Evolutionary conservation across 352 stramenopile species (phyloP).

Genomic region (Pythium biforme): DNA sequence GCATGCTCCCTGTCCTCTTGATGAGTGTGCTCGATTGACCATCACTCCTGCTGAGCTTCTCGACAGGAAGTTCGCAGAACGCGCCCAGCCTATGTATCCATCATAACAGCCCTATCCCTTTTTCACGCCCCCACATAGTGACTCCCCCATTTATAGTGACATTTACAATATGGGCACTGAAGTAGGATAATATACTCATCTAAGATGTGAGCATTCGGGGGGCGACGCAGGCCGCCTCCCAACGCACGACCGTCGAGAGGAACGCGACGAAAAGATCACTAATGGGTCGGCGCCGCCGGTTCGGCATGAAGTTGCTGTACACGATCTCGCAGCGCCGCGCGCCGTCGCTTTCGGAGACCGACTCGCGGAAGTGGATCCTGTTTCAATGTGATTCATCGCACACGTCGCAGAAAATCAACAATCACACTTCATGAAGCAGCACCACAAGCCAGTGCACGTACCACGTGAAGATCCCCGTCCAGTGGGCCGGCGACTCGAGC

Average conservation of each 20-base stretch:
- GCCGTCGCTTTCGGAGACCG: background rate
- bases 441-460: background rate
- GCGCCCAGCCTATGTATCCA: background rate
- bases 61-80: background rate
- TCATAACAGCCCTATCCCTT: background rate
- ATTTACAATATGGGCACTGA: background rate
- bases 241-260: constrained; percentile 60
- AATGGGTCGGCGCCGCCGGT: constrained; percentile 29
- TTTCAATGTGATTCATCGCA: background rate
- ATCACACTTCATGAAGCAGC: background rate
- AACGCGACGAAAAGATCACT: constrained; percentile 54
- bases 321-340: constrained; percentile 15
- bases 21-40: constrained; percentile 6
- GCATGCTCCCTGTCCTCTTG: background rate
- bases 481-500: constrained; percentile 9
- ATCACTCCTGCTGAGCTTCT: constrained; percentile 10
- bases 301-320: constrained; percentile 31
- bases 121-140: background rate
- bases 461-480: constrained; percentile 27
- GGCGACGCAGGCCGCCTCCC: constrained; percentile 52
- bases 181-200: background rate
- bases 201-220: constrained; percentile 35
- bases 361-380: constrained; percentile 24
- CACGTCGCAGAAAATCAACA: background rate
- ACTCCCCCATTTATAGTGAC: background rate